Base-by-base conservation (phyloP, 441 rosid species). In the Brassica balearica region DNA sequence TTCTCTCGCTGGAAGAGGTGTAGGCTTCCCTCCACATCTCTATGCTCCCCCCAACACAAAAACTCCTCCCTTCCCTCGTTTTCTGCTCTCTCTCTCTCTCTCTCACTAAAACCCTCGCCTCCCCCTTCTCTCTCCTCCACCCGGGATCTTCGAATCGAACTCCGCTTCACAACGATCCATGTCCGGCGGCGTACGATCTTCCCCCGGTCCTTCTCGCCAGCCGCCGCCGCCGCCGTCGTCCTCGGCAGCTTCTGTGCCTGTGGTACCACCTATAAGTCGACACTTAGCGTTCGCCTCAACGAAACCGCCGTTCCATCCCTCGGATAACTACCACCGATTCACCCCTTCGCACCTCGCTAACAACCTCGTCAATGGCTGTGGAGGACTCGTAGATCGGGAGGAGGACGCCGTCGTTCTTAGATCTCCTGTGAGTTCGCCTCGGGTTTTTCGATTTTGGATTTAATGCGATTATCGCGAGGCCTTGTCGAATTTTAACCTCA, bases 31-130 rank as follows among this genome's bases (percentile, higher is more conserved):
- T 90, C 98, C 97, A 89, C 92, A 86, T 84, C 88, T 84, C 88
- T 75, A 86, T 86, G 56, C 56, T n/a, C 94, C 85, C 34, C 34
- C 89, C 89, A 91, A 92, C 86, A 78, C 69, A 89, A 88, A 89
- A 88, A 81, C 90, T 86, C 95, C 87, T 86, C 2, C 92, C 86
- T 88, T 92, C 98, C 97, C 90, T 91, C 95, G 88, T 86, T 80
- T 76, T 69, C 82, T 69, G 82, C 78, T 71, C 71, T 78, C 82
- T 68, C 71, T 76, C 17, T 76, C 17, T 15, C 59, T n/a, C 34
- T 38, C 69, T 62, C 71, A 72, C 76, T 72, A 77, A 75, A 65
- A 70, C 82, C 82, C 82, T 82, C 70, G 75, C 71, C 46, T 69
- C 23, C 59, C 5, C n/a, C 8, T 58, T 19, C 69, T 17, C 69